Percentiles rank a stretch among this genome's conserved stretches.
phyloP scores from a whole-genome alignment of 768 basidiomycete genomes.

The Artomyces pyxidatus region DNA sequence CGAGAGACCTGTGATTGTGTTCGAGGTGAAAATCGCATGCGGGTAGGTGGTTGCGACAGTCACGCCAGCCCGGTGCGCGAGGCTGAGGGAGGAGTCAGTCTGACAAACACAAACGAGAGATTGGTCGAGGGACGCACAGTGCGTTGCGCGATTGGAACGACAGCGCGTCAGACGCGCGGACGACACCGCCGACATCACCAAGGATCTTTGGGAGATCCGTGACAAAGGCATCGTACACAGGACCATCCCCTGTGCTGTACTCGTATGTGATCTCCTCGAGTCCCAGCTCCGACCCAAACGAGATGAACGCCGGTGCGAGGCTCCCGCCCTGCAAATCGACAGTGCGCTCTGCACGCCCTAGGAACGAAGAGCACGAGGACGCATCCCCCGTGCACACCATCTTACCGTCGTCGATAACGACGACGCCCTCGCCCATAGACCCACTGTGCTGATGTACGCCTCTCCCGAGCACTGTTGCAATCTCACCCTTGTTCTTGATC shows the following conservation, averaged over 20 bases:
- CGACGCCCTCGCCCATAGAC: slow-evolving; percentile 19
- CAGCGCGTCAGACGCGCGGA: slow-evolving; percentile 59
- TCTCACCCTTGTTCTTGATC: slow-evolving; percentile 4
- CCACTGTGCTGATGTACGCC: slow-evolving; percentile 2
- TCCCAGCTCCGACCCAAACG: slow-evolving; percentile 55
- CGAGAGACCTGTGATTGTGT: slow-evolving; percentile 11
- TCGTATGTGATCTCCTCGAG: slow-evolving; percentile 59
- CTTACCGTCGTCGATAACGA: slow-evolving; percentile 46
- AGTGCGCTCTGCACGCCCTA: slow-evolving; percentile 4
- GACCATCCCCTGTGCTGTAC: slow-evolving; percentile 53
- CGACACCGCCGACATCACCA: slow-evolving; percentile 34
- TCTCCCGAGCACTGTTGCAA: slow-evolving; percentile 11
- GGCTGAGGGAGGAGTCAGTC: slow-evolving; percentile 19
- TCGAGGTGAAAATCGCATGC: slow-evolving; percentile 14
- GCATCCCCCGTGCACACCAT: slow-evolving; percentile 37
- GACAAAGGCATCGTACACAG: slow-evolving; percentile 39
- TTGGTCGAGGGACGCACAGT: slow-evolving; percentile 16
- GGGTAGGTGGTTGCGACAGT: slow-evolving; percentile 30
- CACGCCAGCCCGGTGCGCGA: slow-evolving; percentile 42
- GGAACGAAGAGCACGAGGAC: slow-evolving; percentile 12
- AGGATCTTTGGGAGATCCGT: slow-evolving; percentile 34
- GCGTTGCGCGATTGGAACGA: slow-evolving; percentile 34
- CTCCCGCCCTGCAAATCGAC: slow-evolving; percentile 61
- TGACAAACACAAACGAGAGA: not conserved
- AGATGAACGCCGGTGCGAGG: slow-evolving; percentile 51